Conservation (phyloP, 2,329 filamentous ascomycete genomes). For the Trichoderma citrinoviride region DNA sequence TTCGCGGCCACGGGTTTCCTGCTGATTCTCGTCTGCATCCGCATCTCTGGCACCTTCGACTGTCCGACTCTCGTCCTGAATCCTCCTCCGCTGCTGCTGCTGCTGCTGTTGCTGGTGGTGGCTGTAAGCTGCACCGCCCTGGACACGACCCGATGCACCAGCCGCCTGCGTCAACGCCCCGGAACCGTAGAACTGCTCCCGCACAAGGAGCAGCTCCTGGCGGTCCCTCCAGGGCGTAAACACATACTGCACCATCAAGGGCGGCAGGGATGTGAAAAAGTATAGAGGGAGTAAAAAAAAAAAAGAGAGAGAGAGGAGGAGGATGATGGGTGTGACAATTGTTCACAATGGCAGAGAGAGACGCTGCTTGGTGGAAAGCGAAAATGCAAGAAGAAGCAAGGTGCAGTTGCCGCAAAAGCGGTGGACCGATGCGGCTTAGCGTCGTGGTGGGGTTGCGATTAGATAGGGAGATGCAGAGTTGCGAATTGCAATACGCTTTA, state of each 20-base stretch:
- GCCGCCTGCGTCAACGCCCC: constrained; percentile 20
- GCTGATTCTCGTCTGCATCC: constrained; percentile 10
- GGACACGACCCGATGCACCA: not conserved
- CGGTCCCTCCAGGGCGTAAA: constrained; percentile 71
- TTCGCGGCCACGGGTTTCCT: too few relatives aligned
- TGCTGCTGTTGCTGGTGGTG: not conserved
- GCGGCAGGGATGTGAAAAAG: constrained; percentile 1
- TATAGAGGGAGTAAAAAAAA: not conserved
- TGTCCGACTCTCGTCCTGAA: not conserved
- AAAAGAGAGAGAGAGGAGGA: not conserved
- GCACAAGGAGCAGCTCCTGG: constrained; percentile 63
- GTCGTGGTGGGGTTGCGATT: not conserved
- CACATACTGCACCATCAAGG: constrained; percentile 64
- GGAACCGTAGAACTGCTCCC: constrained; percentile 58
- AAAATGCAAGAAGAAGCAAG: constrained; percentile 2
- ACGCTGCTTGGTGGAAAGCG: not conserved
- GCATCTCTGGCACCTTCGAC: constrained; percentile 4
- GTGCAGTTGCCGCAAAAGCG: constrained; percentile 1
- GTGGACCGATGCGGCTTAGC: not conserved
- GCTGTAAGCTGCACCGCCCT: constrained; percentile 12
- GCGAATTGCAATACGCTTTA: not conserved
- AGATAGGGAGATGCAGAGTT: not conserved
- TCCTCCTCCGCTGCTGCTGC: not conserved
- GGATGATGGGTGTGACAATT: not conserved
- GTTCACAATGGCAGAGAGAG: not conserved